A percentile compares a stretch with the other conserved stretches of the same genome.
phyloP scores from a whole-genome alignment of 257 asterid genomes.

The Jacaranda copaia region DNA sequence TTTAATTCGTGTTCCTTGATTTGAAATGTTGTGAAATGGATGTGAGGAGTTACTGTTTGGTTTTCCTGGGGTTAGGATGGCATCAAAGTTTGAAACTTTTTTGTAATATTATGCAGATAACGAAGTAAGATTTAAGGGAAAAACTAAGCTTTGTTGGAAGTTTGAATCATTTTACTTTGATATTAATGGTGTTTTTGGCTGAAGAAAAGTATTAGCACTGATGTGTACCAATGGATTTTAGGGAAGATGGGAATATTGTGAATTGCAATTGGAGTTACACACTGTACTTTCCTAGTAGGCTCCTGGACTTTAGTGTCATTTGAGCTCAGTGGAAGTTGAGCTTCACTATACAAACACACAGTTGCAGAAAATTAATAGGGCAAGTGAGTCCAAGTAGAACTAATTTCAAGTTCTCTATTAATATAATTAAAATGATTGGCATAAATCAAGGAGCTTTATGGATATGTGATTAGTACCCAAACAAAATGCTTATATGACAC shows the following conservation, averaged over 20 bases:
- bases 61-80: slow-evolving; percentile 2
- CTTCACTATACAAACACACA: background rate
- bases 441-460: slow-evolving; percentile 25
- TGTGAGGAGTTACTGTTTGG: background rate
- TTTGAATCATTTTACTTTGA: slow-evolving; percentile 20
- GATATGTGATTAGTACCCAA: background rate
- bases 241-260: background rate
- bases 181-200: slow-evolving; percentile 8
- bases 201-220: background rate
- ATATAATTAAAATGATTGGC: background rate
- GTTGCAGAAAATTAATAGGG: slow-evolving; percentile 9
- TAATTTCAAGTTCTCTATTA: slow-evolving; percentile 10
- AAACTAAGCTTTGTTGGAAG: slow-evolving; percentile 19
- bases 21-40: background rate
- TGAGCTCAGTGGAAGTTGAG: slow-evolving; percentile 23
- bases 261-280: slow-evolving; percentile 22
- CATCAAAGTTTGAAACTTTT: slow-evolving; percentile 16
- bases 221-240: background rate
- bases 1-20: slow-evolving; percentile 3
- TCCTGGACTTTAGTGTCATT: background rate
- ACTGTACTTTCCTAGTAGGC: slow-evolving; percentile 9
- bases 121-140: background rate
- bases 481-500: background rate
- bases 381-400: slow-evolving; percentile 10
- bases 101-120: background rate